A percentile compares a stretch with the other conserved stretches of the same genome.
phyloP scores from a whole-genome alignment of 495 filamentous ascomycete genomes.

The Xylaria flabelliformis region DNA sequence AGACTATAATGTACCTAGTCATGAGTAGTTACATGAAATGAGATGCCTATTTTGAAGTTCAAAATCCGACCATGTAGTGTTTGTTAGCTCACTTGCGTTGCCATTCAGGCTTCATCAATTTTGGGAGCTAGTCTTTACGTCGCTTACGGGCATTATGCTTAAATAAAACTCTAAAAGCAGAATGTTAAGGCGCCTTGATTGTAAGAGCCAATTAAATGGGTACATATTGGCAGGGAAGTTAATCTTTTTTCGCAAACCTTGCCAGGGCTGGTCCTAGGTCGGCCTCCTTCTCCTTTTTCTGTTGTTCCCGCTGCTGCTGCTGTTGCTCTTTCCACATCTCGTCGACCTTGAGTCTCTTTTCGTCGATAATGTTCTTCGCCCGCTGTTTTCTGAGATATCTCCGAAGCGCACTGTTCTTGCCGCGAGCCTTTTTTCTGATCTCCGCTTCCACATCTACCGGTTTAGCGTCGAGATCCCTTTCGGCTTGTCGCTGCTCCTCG shows the following conservation, averaged over 20 bases:
- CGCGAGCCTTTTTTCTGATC: constrained; percentile 73
- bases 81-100: not conserved
- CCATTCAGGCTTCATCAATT: not conserved
- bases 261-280: constrained; percentile 55
- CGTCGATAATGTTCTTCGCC: constrained; percentile 87
- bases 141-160: not conserved
- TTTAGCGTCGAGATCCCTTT: constrained; percentile 76
- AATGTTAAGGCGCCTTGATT: not conserved
- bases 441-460: constrained; percentile 75
- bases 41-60: not conserved
- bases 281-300: constrained; percentile 49
- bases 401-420: constrained; percentile 88
- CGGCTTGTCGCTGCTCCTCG: constrained; percentile 72
- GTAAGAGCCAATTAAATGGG: constrained; percentile 9
- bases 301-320: constrained; percentile 49
- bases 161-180: not conserved
- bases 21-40: not conserved
- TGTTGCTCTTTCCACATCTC: constrained; percentile 55
- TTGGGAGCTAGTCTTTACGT: not conserved
- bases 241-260: constrained; percentile 56
- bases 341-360: constrained; percentile 66
- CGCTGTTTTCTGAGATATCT: constrained; percentile 90
- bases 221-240: constrained; percentile 30
- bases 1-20: not conserved
- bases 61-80: not conserved